These are phyloP conservation scores for Trichomonascaceae sp. DNA, from an alignment of 1,139 yeast species.

Conservation along the genomic window DNA sequence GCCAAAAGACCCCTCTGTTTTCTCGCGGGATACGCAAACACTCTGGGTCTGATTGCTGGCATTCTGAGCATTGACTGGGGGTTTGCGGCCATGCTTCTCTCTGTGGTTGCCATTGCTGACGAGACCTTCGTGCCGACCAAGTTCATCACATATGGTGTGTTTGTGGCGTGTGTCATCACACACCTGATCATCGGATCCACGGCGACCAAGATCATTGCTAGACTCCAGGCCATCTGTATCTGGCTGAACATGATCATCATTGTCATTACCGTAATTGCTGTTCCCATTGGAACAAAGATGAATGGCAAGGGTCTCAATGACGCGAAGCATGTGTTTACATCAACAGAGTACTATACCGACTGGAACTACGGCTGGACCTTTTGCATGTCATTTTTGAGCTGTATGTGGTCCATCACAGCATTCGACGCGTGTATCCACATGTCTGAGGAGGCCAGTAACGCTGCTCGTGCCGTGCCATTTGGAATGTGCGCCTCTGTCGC, in stretches of 20 bases:
- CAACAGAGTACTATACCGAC: conserved; percentile 37
- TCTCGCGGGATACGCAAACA: conserved; percentile 46
- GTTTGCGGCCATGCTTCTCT: conserved; percentile 39
- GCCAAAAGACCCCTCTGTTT: conserved; percentile 34
- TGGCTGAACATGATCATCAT: conserved; percentile 41
- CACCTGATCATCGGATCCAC: conserved; percentile 36
- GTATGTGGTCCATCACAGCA: conserved; percentile 32
- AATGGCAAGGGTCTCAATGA: conserved; percentile 10
- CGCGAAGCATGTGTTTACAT: conserved; percentile 39
- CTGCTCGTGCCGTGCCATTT: conserved; percentile 49
- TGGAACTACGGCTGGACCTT: conserved; percentile 60
- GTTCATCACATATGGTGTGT: conserved; percentile 41
- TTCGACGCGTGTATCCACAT: conserved; percentile 63
- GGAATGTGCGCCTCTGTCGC: conserved; percentile 46
- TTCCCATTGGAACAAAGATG: conserved; percentile 31
- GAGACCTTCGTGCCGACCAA: conserved; percentile 36
- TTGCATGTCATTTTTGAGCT: conserved; percentile 47
- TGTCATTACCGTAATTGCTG: conserved; percentile 45
- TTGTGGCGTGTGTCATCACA: conserved; percentile 36
- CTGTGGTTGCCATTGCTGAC: conserved; percentile 37
- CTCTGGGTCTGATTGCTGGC: conserved; percentile 44
- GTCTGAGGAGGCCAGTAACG: conserved; percentile 54
- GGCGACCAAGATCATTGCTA: conserved; percentile 40
- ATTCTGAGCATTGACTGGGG: conserved; percentile 48
- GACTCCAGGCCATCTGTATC: conserved; percentile 48